Evolutionary conservation across 2,329 filamentous ascomycete species (phyloP).

Genomic region (Monosporascus sp.): DNA sequence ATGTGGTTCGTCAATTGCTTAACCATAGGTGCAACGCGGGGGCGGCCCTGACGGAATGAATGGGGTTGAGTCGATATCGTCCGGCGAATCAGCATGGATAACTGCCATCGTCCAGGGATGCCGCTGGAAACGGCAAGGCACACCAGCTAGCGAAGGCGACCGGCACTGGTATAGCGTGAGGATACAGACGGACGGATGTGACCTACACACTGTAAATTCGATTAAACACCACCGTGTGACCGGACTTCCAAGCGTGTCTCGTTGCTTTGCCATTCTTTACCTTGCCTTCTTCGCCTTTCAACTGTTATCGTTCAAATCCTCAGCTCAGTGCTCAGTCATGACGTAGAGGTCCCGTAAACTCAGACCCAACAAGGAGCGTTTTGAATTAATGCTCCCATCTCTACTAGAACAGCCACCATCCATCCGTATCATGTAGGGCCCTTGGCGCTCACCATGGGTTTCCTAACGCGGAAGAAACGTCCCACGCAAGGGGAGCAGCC

Average conservation of each 20-base stretch:
- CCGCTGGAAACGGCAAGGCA: slow-evolving; percentile 22
- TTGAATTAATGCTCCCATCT: background rate
- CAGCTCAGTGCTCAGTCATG: background rate
- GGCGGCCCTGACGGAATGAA: slow-evolving; percentile 10
- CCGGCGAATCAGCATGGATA: slow-evolving; percentile 12
- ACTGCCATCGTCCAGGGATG: slow-evolving; percentile 11
- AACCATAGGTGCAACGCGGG: slow-evolving; percentile 10
- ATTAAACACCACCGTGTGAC: background rate
- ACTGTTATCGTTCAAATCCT: too few species aligned
- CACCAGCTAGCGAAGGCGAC: slow-evolving; percentile 12
- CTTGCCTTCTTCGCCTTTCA: background rate
- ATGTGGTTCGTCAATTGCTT: slow-evolving; percentile 17
- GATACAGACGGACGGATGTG: background rate
- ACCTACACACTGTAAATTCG: slow-evolving; percentile 3
- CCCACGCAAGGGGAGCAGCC: slow-evolving; percentile 13
- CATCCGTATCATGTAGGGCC: background rate
- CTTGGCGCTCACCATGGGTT: slow-evolving; percentile 20
- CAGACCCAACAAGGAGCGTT: too few species aligned
- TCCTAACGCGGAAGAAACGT: slow-evolving; percentile 23
- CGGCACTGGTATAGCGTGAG: slow-evolving; percentile 2
- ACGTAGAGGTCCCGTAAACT: background rate
- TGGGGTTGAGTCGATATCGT: slow-evolving; percentile 12
- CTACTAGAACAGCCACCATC: background rate
- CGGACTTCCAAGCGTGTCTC: background rate
- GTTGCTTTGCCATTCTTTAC: background rate